Percentiles rank a stretch among this genome's conserved stretches.
Evolutionary conservation across 2,329 filamentous ascomycete genomes (phyloP).

Genomic region (Fusarium chaquense): DNA sequence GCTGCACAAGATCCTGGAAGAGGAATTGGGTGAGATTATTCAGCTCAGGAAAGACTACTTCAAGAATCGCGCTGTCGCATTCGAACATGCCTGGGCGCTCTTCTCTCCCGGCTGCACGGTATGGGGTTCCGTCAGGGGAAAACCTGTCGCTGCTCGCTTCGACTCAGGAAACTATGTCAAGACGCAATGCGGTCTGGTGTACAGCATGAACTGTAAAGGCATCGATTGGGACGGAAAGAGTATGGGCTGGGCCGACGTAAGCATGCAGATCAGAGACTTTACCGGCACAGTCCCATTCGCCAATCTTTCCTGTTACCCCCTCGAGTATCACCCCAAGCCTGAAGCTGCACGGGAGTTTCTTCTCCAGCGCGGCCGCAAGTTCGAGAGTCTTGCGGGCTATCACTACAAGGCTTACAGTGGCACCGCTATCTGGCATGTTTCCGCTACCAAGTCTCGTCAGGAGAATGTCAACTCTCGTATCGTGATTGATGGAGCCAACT

Average conservation of each 20-base stretch:
- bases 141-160: slow-evolving; percentile 56
- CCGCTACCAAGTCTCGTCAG: slow-evolving; percentile 39
- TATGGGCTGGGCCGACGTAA: slow-evolving; percentile 57
- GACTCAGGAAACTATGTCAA: slow-evolving; percentile 53
- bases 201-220: slow-evolving; percentile 56
- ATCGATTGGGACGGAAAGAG: slow-evolving; percentile 63
- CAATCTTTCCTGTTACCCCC: slow-evolving; percentile 58
- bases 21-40: slow-evolving; percentile 64
- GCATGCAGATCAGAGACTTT: slow-evolving; percentile 56
- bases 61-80: slow-evolving; percentile 65
- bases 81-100: slow-evolving; percentile 65
- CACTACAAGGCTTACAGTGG: slow-evolving; percentile 62
- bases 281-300: slow-evolving; percentile 59
- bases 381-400: slow-evolving; percentile 60
- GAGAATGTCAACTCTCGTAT: slow-evolving; percentile 50
- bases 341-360: slow-evolving; percentile 53
- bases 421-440: slow-evolving; percentile 50
- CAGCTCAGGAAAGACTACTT: slow-evolving; percentile 64
- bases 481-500: slow-evolving; percentile 50
- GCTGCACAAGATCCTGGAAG: slow-evolving; percentile 60
- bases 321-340: slow-evolving; percentile 57
- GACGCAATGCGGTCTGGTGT: slow-evolving; percentile 55
- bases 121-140: slow-evolving; percentile 55
- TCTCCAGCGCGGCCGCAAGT: slow-evolving; percentile 57
- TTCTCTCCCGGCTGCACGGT: slow-evolving; percentile 62